A percentile compares a stretch with the other conserved stretches of the same genome.
These are phyloP conservation scores for Neofusicoccum kwambonambiense DNA, from an alignment of 2,329 filamentous ascomycete genomes.

Conservation along the genomic window DNA sequence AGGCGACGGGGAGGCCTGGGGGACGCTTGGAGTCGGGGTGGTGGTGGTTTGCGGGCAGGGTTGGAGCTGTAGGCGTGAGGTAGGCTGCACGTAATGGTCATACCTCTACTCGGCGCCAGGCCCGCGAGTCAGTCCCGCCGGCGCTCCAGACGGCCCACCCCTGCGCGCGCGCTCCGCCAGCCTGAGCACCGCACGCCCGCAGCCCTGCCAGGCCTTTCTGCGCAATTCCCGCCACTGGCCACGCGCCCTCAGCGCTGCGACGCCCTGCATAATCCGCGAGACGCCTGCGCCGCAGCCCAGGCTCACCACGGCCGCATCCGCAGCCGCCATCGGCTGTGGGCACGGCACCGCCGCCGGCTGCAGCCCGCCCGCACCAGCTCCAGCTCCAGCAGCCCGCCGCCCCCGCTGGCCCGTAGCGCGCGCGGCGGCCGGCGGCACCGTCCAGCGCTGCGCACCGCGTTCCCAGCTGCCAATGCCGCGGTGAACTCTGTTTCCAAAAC, in stretches of 20 bases:
- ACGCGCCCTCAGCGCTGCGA: neutral
- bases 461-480: neutral
- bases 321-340: neutral
- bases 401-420: neutral
- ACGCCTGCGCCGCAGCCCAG: neutral
- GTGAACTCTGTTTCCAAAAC: neutral
- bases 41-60: neutral
- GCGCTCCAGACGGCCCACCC: conserved; percentile 2
- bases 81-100: conserved; percentile 12
- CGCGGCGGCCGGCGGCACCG: neutral
- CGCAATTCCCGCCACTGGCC: neutral
- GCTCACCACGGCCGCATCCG: neutral
- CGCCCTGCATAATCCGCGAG: neutral
- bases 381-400: neutral
- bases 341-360: neutral
- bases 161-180: neutral
- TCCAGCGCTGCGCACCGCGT: too few relatives aligned
- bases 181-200: neutral
- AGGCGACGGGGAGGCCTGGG: neutral
- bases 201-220: conserved; percentile 7
- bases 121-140: neutral
- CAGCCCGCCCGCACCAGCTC: too few relatives aligned
- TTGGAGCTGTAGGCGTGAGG: conserved; percentile 4
- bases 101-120: neutral
- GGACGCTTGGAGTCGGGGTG: neutral